These are phyloP conservation scores for Neurospora pannonica DNA, from an alignment of 495 filamentous ascomycete species.

Conservation along the genomic window DNA sequence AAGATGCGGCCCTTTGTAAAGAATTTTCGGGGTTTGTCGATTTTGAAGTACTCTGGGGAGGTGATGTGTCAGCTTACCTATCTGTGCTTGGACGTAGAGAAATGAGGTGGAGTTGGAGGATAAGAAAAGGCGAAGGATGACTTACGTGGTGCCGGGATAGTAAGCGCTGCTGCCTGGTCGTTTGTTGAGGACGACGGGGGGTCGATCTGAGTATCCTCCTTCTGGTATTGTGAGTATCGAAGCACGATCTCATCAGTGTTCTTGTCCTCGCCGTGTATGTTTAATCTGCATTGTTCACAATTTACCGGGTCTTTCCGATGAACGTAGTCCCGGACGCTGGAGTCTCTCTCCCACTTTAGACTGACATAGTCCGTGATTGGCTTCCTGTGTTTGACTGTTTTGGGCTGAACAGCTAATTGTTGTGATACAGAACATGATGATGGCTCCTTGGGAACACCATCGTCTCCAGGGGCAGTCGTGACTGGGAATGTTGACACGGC, in stretches of 20 bases:
- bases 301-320: neutral
- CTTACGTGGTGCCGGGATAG: neutral
- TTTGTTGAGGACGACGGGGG: neutral
- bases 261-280: neutral
- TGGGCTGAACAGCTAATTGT: neutral
- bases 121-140: neutral
- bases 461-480: neutral
- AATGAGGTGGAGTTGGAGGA: neutral
- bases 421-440: neutral
- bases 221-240: neutral
- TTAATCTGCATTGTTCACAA: neutral
- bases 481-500: neutral
- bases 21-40: conserved; percentile 33
- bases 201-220: neutral
- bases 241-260: neutral
- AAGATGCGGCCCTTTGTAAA: conserved; percentile 28
- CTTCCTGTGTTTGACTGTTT: neutral
- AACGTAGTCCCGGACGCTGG: neutral
- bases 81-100: neutral
- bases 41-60: conserved; percentile 11
- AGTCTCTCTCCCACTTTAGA: neutral
- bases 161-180: neutral
- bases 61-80: neutral
- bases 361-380: neutral
- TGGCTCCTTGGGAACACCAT: neutral